Evolutionary conservation across 108 stramenopile genomes (phyloP), one percentile per base, ranked within the genome.

Genomic region (Chaetoceros tenuissimus): DNA sequence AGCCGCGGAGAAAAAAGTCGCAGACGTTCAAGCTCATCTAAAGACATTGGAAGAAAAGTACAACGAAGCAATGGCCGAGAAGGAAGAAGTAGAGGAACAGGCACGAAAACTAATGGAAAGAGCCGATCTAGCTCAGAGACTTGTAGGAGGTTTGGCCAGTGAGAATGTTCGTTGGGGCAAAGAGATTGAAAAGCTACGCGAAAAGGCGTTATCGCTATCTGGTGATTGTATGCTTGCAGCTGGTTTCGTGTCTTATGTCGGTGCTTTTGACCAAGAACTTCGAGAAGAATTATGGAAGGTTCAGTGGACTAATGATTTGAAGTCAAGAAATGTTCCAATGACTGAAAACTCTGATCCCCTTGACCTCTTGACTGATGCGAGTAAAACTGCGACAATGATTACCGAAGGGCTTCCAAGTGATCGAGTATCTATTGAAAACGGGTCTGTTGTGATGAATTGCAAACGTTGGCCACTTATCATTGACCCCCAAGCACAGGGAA

Each of bases 211-310:
- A 1, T 82, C 81, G 0, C 78, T 94, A 25, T 75, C 87, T 48
- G 94, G 94, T 22, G 89, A 94, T 69, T 90, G 87, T 55, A 92
- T 94, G 83, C 70, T 94, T 31, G 85, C 87, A 24, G 75, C 89
- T 29, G 94, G 91, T 10, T 93, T 93, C 48, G 91, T 94, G 24
- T 87, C 87, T n/a, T 94, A 94, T 62, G 69, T 93, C 20, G 94
- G 94, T 44, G 83, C 88, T n/a, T 94, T 94, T 68, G 91, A 93
- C 49, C 79, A 89, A 47, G 69, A 49, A 23, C 74, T 84, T 66
- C 85, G 94, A 1, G 75, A 80, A 31, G 66, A 79, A 22, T 60
- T 85, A 26, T 89, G 87, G 87, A 68, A 77, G 44, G 54, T 64
- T 24, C 67, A 77, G 28, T 95, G 94, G 94, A 77, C 69, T 40